A percentile compares a stretch with the other conserved stretches of the same genome.
These are phyloP conservation scores for Plasmodium reichenowi DNA, from an alignment of 169 alveolate genomes.

Conservation along the genomic window DNA sequence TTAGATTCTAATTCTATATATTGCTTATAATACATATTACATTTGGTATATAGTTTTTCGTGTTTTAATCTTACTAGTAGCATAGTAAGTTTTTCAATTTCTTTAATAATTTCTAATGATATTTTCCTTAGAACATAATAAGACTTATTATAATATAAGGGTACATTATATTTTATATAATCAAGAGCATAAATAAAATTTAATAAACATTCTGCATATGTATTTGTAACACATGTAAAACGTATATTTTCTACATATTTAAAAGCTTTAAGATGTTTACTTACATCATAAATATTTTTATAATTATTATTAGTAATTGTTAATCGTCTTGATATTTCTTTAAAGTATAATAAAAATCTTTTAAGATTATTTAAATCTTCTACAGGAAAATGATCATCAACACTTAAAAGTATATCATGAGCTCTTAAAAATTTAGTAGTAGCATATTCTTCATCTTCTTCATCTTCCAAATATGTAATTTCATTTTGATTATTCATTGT, in stretches of 20 bases:
- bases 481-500: neutral
- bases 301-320: neutral
- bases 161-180: neutral
- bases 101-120: neutral
- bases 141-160: neutral
- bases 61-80: neutral
- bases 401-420: neutral
- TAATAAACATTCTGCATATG: neutral
- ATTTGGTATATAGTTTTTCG: neutral
- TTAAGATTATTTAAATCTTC: neutral
- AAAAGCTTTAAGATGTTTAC: neutral
- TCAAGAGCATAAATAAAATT: neutral
- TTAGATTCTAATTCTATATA: neutral
- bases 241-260: neutral
- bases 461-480: neutral
- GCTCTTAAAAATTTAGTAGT: neutral
- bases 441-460: neutral
- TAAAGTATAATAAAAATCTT: neutral
- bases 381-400: neutral
- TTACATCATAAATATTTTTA: neutral
- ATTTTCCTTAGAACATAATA: neutral
- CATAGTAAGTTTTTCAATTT: neutral
- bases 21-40: neutral
- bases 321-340: neutral
- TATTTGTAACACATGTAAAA: neutral